phyloP scores from a whole-genome alignment of 2,329 filamentous ascomycete genomes.

The Botrytis pseudocinerea region DNA sequence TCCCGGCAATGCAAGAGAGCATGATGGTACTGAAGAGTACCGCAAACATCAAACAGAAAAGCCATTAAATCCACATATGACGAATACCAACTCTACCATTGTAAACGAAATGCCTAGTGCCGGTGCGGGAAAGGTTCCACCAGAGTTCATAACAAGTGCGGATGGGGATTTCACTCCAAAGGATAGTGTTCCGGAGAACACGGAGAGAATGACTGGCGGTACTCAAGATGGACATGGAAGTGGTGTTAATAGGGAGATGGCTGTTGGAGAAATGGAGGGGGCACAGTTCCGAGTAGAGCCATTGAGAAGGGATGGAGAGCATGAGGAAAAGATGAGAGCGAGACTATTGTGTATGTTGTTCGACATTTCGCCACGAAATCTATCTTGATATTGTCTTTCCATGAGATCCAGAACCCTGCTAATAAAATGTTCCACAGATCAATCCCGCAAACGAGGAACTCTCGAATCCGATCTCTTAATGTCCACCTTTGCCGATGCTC shows the following conservation, averaged over 20 bases:
- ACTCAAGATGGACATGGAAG: constrained; percentile 53
- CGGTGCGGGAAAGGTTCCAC: constrained; percentile 56
- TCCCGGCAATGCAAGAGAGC: constrained; percentile 41
- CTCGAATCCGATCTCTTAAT: constrained; percentile 95
- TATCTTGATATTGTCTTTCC: not conserved
- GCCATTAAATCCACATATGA: constrained; percentile 60
- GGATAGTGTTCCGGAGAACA: constrained; percentile 62
- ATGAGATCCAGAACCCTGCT: constrained; percentile 5
- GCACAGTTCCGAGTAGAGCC: constrained; percentile 87
- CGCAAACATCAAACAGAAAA: constrained; percentile 58
- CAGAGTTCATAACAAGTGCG: constrained; percentile 59
- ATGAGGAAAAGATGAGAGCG: constrained; percentile 81
- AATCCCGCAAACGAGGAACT: constrained; percentile 93
- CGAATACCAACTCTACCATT: constrained; percentile 64
- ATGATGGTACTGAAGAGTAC: constrained; percentile 55
- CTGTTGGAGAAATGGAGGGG: constrained; percentile 84
- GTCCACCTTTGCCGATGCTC: constrained; percentile 84
- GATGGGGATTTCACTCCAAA: constrained; percentile 58
- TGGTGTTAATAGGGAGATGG: constrained; percentile 60
- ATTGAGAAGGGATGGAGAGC: constrained; percentile 80
- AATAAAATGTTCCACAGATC: constrained; percentile 60
- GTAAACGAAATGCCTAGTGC: constrained; percentile 62
- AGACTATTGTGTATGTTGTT: constrained; percentile 64
- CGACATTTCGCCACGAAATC: not conserved
- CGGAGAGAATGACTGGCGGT: constrained; percentile 64